Evolutionary conservation across 1,139 yeast species (phyloP), one percentile per base, ranked within the genome.

Genomic region (Citeromyces siamensis): DNA sequence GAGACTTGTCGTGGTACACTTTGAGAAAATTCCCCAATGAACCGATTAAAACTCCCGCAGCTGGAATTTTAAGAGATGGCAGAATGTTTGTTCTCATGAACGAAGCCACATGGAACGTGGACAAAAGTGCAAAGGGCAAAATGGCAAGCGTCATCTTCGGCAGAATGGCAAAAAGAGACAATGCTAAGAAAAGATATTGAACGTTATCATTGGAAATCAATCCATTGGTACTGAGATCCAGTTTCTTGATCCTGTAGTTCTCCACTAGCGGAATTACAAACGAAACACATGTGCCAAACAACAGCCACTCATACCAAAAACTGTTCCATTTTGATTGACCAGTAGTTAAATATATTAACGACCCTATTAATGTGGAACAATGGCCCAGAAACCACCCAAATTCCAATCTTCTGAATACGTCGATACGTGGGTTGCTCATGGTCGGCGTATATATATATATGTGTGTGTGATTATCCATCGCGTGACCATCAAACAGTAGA

Each of bases 201-300:
- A 74, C 64, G 53, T 80, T 81, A 52, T 79, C 90, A 51, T 81
- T 85, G 21, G 58, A 61, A 40, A 64, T 58, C 35, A 64, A 55
- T 22, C 38, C 43, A 18, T 26, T 34, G 19, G 32, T 48, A 65
- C 26, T 41, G 45, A 17, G 55, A 41, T 60, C 41, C 31, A 45
- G 35, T 12, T 40, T 33, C 14, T 41, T 39, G 21, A 41, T 42
- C 31, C 43, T 41, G 34, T 43, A 41, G 10, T 47, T 55, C 49
- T 85, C 90, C 57, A 65, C 76, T 21, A 82, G 58, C 41, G 85
- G 81, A 44, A 88, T 73, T 18, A 85, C 86, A 56, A 84, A 86
- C 28, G 94, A 77, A 46, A 68, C 71, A 36, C 83, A 53, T 5
- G 82, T 77, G 12, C 90, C 82, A 9, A 77, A 37, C 43, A 75